These are phyloP conservation scores for Phaeotremella fagi DNA, from an alignment of 768 basidiomycete species.

Conservation along the genomic window DNA sequence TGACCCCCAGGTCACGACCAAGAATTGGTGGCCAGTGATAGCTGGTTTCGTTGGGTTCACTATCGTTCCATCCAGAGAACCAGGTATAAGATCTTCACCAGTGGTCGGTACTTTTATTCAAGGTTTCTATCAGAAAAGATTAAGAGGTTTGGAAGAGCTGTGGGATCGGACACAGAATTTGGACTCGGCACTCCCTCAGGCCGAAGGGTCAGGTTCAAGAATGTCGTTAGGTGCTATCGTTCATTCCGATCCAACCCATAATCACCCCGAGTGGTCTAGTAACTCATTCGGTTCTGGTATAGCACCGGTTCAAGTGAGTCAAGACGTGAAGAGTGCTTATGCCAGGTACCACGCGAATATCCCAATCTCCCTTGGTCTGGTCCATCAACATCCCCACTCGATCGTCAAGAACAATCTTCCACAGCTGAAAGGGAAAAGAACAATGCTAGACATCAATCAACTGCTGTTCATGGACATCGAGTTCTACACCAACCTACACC, in stretches of 20 bases:
- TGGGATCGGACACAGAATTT: constrained; percentile 30
- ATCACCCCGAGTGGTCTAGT: too few species aligned
- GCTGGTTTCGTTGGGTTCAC: constrained; percentile 15
- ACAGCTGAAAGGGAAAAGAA: neutral
- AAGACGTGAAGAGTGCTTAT: too few species aligned
- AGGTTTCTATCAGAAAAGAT: constrained; percentile 10
- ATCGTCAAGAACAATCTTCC: constrained; percentile 3
- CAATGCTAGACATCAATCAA: neutral
- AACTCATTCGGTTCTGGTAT: too few species aligned
- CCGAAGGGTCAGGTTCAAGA: too few species aligned
- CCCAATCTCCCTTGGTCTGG: too few species aligned
- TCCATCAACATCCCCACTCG: neutral
- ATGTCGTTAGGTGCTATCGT: too few species aligned
- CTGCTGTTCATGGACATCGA: neutral
- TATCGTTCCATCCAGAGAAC: neutral
- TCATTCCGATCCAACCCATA: too few species aligned
- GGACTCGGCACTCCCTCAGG: too few species aligned
- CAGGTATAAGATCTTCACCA: neutral
- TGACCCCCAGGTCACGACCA: constrained; percentile 9
- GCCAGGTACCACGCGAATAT: too few species aligned
- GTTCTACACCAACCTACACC: constrained; percentile 12
- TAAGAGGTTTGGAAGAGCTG: constrained; percentile 26
- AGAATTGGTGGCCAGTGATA: constrained; percentile 24
- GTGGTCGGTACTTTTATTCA: constrained; percentile 5
- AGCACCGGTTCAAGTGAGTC: too few species aligned